Base-by-base conservation (phyloP, 331 rosid genomes). In the Quercus lobata region DNA sequence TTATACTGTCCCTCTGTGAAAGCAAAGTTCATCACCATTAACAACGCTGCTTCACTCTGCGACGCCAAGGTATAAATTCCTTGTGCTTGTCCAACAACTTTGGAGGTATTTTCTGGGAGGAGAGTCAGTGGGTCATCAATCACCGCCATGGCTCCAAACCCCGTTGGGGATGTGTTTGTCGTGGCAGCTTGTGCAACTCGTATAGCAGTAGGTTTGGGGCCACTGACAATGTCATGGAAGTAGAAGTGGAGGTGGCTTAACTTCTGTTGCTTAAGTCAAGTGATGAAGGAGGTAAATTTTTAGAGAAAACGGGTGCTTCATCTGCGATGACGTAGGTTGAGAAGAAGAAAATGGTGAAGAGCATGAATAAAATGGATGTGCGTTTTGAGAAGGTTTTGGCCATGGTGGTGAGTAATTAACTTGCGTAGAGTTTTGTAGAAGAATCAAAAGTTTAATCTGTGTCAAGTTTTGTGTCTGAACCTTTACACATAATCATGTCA, bases 201-300 rank as follows among this genome's bases (percentile, higher is more conserved):
- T 4, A 83, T 10, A 15, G 77, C 58, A 6, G 89, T 52, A 1
- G 83, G 81, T 60, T 83, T 75, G 25, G 54, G 57, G 7, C 83
- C 83, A 74, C 77, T 71, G 57, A 81, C 55, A 17, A 65, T 46
- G 72, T 86, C 89, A 49, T 86, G 89, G 69, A 83, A 80, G 83
- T 44, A 86, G 79, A 86, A 86, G 62, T 46, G 53, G 53, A 46
- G 16, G 16, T 46, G 53, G 53, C 15, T 46, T 46, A 87, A 81
- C 18, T 86, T 80, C 74, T 86, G 73, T 5, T 5, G 71, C 80
- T 80, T 53, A 1, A 87, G 84, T 16, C 87, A 6, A 79, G 80
- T 1, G 84, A 69, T 5, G 80, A 19, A 1, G 80, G 87, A 4
- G 85, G 76, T 24, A 87, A 29, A 69, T 27, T 57, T 35, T 54